phyloP scores from a whole-genome alignment of 2,329 filamentous ascomycete genomes.

The Dothistroma septosporum region DNA sequence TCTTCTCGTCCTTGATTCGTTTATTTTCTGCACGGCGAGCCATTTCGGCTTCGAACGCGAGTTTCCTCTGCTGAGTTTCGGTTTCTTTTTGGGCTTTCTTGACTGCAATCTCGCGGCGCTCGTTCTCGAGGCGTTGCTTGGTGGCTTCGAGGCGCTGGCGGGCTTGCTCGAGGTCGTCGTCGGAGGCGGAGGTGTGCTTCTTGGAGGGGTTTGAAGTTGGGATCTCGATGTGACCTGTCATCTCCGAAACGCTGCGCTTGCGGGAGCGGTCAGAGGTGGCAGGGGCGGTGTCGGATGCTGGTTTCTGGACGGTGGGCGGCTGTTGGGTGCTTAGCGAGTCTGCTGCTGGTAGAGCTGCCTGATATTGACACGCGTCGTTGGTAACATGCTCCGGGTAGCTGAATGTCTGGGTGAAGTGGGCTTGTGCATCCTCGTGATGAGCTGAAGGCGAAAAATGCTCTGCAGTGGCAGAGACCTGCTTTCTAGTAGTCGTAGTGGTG shows the following conservation, averaged over 20 bases:
- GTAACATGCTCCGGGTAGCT: neutral
- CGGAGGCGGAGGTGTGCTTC: neutral
- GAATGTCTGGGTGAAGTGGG: neutral
- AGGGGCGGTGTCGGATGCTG: neutral
- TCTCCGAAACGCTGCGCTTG: neutral
- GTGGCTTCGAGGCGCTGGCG: neutral
- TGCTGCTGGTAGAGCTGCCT: neutral
- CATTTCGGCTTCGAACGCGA: neutral
- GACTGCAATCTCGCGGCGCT: conserved; percentile 1
- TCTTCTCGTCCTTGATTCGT: conserved; percentile 4
- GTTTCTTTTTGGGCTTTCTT: conserved; percentile 1
- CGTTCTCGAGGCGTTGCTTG: conserved; percentile 1
- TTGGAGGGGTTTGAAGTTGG: neutral
- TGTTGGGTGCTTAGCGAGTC: neutral
- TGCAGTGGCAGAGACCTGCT: neutral
- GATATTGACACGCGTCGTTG: neutral
- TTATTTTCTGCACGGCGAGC: neutral
- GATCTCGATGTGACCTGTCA: neutral
- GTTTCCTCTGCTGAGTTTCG: neutral
- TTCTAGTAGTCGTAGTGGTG: neutral
- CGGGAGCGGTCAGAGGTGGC: neutral
- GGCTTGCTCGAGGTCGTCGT: neutral
- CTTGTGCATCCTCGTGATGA: neutral
- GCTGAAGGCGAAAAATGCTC: neutral
- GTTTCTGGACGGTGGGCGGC: neutral